phyloP scores from a whole-genome alignment of 306 rosid genomes.

The Cucumis cinereus region DNA sequence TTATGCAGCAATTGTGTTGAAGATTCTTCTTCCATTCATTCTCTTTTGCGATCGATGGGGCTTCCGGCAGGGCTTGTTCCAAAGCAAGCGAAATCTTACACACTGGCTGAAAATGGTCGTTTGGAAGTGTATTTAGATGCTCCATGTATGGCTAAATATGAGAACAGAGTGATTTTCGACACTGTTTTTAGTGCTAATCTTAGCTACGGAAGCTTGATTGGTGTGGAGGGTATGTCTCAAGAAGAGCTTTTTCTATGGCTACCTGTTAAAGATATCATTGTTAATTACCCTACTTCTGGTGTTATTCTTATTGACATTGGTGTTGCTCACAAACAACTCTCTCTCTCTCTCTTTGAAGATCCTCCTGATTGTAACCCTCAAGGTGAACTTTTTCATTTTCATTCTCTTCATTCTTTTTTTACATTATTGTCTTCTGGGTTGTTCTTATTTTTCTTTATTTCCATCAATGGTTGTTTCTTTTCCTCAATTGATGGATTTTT shows the following conservation, averaged over 20 bases:
- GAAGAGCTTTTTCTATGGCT: conserved; percentile 88
- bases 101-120: conserved; percentile 37
- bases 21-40: conserved; percentile 38
- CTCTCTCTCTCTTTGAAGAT: conserved; percentile 78
- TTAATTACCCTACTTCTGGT: conserved; percentile 66
- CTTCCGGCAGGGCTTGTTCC: conserved; percentile 79
- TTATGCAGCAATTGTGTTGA: neutral
- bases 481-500: neutral
- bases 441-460: neutral
- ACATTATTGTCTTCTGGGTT: neutral
- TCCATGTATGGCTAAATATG: conserved; percentile 71
- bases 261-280: conserved; percentile 75
- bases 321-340: conserved; percentile 69
- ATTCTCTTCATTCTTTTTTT: neutral
- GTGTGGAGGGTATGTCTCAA: conserved; percentile 65
- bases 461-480: neutral
- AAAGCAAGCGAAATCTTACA: conserved; percentile 56
- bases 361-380: conserved; percentile 70
- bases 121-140: conserved; percentile 63
- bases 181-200: conserved; percentile 63
- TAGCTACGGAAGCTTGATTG: conserved; percentile 72
- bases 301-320: conserved; percentile 77
- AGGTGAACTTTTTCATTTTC: conserved; percentile 22
- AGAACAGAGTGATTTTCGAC: conserved; percentile 61
- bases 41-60: conserved; percentile 68